Percentiles rank a stretch among this genome's conserved stretches.
Evolutionary conservation across 495 filamentous ascomycete genomes (phyloP).

Genomic region (Talaromyces nanjingensis): DNA sequence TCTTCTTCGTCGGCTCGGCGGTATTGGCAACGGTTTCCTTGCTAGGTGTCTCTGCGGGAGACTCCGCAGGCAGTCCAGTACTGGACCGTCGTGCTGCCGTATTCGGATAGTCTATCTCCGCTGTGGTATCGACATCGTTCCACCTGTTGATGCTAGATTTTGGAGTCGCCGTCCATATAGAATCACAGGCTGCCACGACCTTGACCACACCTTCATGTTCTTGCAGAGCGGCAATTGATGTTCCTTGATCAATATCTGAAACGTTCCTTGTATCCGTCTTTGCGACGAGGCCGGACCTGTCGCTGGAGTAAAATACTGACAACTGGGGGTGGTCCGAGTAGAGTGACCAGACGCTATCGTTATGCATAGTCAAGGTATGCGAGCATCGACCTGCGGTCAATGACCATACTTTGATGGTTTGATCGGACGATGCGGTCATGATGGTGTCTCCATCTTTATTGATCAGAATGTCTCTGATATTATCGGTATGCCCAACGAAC

Average conservation of each 20-base stretch:
- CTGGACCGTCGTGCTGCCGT: conserved; percentile 48
- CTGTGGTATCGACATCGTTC: conserved; percentile 75
- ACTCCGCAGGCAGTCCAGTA: conserved; percentile 7
- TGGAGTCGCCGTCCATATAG: conserved; percentile 91
- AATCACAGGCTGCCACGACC: conserved; percentile 69
- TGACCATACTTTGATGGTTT: conserved; percentile 97
- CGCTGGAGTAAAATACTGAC: conserved; percentile 87
- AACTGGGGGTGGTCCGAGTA: conserved; percentile 82
- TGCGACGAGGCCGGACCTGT: conserved; percentile 82
- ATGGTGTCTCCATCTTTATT: conserved; percentile 83
- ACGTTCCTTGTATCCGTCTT: conserved; percentile 83
- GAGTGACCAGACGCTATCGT: conserved; percentile 94
- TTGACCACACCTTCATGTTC: conserved; percentile 88
- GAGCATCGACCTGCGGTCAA: conserved; percentile 89
- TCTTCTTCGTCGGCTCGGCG: conserved; percentile 42
- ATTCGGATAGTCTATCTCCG: conserved; percentile 47
- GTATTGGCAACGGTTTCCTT: conserved; percentile 18
- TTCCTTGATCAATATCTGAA: conserved; percentile 78
- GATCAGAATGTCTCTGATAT: conserved; percentile 82
- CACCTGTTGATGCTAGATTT: conserved; percentile 94
- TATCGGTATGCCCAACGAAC: conserved; percentile 97
- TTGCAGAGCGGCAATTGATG: conserved; percentile 80
- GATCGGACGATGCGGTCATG: conserved; percentile 91
- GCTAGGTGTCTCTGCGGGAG: conserved; percentile 28
- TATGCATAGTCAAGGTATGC: conserved; percentile 98